Percentiles rank a stretch among this genome's conserved stretches.
Conservation (phyloP, 768 basidiomycete species). For the Phaffia tasmanica region DNA sequence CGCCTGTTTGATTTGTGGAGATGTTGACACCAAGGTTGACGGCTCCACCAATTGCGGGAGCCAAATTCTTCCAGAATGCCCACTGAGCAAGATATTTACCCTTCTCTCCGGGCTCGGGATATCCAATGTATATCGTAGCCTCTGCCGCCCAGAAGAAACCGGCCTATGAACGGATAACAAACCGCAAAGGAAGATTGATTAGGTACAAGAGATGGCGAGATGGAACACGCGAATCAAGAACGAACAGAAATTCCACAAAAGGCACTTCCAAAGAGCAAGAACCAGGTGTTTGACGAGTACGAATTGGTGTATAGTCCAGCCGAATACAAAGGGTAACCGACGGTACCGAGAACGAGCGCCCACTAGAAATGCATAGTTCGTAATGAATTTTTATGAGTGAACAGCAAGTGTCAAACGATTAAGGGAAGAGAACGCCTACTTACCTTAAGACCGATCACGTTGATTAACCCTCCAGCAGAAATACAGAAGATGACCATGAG, state of each 20-base stretch:
- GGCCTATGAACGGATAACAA: not conserved
- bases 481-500: constrained; percentile 9
- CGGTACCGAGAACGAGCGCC: constrained; percentile 6
- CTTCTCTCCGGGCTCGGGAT: constrained; percentile 9
- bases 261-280: constrained; percentile 6
- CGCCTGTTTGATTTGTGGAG: too few relatives aligned
- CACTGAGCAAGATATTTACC: constrained; percentile 12
- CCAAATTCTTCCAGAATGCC: constrained; percentile 14
- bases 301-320: constrained; percentile 20
- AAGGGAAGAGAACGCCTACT: constrained; percentile 4
- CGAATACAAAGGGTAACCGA: constrained; percentile 19
- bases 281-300: constrained; percentile 2
- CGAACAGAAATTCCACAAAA: constrained; percentile 9
- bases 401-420: not conserved
- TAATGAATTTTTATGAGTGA: not conserved
- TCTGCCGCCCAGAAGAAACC: constrained; percentile 23
- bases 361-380: not conserved
- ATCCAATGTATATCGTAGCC: constrained; percentile 10
- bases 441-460: constrained; percentile 3
- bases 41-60: constrained; percentile 17
- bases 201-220: too few relatives aligned
- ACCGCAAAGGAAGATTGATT: too few relatives aligned
- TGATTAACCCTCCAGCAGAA: constrained; percentile 16
- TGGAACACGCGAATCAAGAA: too few relatives aligned
- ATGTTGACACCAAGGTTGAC: constrained; percentile 3